Evolutionary conservation across 139 green algal species (phyloP), one percentile per base, ranked within the genome.

Genomic region (Tetradesmus obliquus): DNA sequence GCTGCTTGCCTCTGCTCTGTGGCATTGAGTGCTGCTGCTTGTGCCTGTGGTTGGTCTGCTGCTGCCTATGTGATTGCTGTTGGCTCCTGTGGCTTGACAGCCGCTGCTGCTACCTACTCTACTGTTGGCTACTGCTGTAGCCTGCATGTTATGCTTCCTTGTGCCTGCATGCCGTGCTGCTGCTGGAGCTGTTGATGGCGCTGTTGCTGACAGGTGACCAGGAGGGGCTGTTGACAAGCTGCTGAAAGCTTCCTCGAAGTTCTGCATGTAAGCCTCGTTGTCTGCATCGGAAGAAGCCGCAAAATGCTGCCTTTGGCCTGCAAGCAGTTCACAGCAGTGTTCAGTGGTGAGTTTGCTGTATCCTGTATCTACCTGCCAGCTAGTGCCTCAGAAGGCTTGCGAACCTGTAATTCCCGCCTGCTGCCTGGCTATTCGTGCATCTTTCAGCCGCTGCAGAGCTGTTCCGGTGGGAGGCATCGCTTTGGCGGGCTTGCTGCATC

Each of bases 251-350:
- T 83, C n/a, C 17, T 96, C 94, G 85, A 96, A 95, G 3, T 91
- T 80, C 12, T 94, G 92, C 93, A 96, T 95, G 90, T 96, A 97
- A 4, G 91, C 92, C 84, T 96, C 94, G 32, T 95, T 96, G 3
- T 93, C 88, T 12, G 90, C 87, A 85, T 96, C 93, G 0, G 94
- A 96, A 7, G 86, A 85, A 5, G 94, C 91, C 60, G 94, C 94
- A 7, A 76, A 79, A 76, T 93, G 90, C 55, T 89, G 55, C 89
- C 55, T 91, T 71, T 71, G 80, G 7, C 53, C 74, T 86, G 84
- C 58, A 66, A 55, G 17, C 45, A 74, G 7, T 60, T 66, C 17
- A 79, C 22, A 88, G 2, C 6, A 24, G 6, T 24, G 80, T 24
- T 7, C 84, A 89, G 58, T n/a, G 62, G 17, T 17, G 54, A 71